phyloP scores from a whole-genome alignment of 2,329 filamentous ascomycete genomes.

The Escovopsis sp. region DNA sequence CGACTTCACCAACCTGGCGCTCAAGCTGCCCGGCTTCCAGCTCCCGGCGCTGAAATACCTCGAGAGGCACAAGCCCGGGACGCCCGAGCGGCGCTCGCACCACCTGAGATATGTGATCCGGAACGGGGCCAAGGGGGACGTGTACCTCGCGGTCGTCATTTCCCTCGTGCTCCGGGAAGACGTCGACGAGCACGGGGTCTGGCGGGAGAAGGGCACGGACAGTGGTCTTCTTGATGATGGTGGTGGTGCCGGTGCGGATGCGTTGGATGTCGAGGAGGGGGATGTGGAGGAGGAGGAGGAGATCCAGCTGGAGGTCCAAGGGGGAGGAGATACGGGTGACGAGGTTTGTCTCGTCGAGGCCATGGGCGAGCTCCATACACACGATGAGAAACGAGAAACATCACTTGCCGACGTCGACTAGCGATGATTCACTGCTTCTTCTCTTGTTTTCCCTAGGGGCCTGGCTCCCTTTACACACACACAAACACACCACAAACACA shows the following conservation, averaged over 20 bases:
- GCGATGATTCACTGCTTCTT: neutral
- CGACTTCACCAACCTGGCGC: conserved; percentile 61
- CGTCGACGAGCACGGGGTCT: conserved; percentile 37
- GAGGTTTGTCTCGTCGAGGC: conserved; percentile 12
- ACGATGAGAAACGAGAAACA: no score
- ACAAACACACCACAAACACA: no score
- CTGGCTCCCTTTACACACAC: no score
- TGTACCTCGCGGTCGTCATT: conserved; percentile 72
- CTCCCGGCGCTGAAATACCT: conserved; percentile 55
- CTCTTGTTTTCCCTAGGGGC: no score
- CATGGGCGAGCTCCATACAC: conserved; percentile 3
- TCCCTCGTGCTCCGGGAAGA: conserved; percentile 57
- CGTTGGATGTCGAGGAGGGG: conserved; percentile 12
- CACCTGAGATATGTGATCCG: conserved; percentile 84
- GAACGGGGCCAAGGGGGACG: conserved; percentile 55
- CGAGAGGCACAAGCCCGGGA: conserved; percentile 66
- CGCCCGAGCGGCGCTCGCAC: conserved; percentile 58
- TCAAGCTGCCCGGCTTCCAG: conserved; percentile 58
- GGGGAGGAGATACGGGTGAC: no score
- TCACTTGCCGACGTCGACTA: conserved; percentile 25
- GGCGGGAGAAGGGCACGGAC: conserved; percentile 14
- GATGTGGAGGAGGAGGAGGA: conserved; percentile 18
- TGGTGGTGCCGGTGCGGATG: neutral
- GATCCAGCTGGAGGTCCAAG: no score
- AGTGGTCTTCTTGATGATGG: no score